Base-by-base conservation (phyloP, 352 stramenopile species). In the Pythium utonaiense region DNA sequence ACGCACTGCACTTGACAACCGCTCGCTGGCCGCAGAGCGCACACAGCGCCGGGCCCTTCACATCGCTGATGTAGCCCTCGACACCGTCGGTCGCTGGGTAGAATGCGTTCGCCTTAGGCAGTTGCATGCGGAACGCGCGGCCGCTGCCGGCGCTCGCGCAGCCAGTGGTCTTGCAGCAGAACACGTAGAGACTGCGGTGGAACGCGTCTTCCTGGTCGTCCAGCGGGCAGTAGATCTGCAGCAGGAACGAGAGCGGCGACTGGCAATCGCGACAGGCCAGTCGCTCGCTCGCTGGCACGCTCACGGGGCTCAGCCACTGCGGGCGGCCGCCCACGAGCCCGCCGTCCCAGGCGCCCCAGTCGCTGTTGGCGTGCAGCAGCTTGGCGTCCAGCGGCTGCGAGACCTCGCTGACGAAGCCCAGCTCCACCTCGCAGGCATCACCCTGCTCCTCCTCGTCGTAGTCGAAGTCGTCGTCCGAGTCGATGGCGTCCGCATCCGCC, bases 171-270 rank as follows among this genome's bases (percentile, higher is more conserved):
- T 89, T 79, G 74, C 93, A 98, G 36, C 83, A 86, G 64, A 98
- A 98, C 12, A 98, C 76, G 73, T 98, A 98, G 21, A 98, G 61
- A 19, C 75, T 94, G 60, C 94, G 88, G 80, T 98, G 94, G 71
- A 98, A 98, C 60, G 91, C 93, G 61, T 95, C 75, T 21, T 67
- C 28, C 14, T 80, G 59, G 21, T 95, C 83, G 70, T 98, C 91
- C 33, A 96, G 71, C 36, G 93, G 93, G 58, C 89, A 97, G 63
- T 98, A 98, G 55, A 98, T 84, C 73, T 98, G 93, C 60, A 94
- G 53, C 48, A 97, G 66, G 54, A 97, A 96, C 12, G 80, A 64
- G 59, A 97, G 60, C 28, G 75, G 72, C 56, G 30, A 57, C 24
- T 42, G 45, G 62, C 86, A 95, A 25, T 73, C 71, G 0, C 19